Base-by-base conservation (phyloP, 2,329 filamentous ascomycete species). In the Colletotrichum sp. region DNA sequence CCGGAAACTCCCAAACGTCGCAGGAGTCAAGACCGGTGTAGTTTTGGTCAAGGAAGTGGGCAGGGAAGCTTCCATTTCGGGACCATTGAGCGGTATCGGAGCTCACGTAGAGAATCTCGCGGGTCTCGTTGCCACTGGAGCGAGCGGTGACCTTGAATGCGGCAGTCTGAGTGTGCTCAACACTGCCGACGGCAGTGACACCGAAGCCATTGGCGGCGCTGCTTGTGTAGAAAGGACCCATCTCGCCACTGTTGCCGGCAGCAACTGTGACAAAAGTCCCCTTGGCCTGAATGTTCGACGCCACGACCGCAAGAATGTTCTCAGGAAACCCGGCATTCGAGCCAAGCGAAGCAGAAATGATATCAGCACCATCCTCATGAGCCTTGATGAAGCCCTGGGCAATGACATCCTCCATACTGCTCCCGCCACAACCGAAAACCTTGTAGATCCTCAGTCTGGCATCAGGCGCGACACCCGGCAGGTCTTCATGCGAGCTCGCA, bases 361-460 rank as follows among this genome's bases (percentile, higher is more conserved):
- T 80, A 21, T 84, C 80, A 43, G 79, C 80, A 6, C 84, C 84
- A 3, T 77, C 78, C 43, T 79, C 77, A 8, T 77, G 74, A 8
- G 77, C 78, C 34, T 43, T 21, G 30, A 78, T 67, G 36, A 79
- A 77, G 4, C 71, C 78, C 30, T 71, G 66, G 3, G 61, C 67
- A 32, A 77, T 78, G 13, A 78, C 71, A 21, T 78, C 77, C 18
- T 75, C 67, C n/a, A 57, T 67, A 8, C 67, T 74, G 18, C 70
- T 58, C 2, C 70, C 75, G 3, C 78, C n/a, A 82, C 79, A 10
- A 72, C 82, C 16, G 83, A 85, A 83, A 15, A 85, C 83, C 60
- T 83, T 82, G 79, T 87, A 87, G 64, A 83, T 82, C 15, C 84
- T 85, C 6, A 88, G 78, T 9, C 82, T 84, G 6, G 84, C 85